Base-by-base conservation (phyloP, 1,284 basidiomycete genomes). In the Ustilago bromivora region DNA sequence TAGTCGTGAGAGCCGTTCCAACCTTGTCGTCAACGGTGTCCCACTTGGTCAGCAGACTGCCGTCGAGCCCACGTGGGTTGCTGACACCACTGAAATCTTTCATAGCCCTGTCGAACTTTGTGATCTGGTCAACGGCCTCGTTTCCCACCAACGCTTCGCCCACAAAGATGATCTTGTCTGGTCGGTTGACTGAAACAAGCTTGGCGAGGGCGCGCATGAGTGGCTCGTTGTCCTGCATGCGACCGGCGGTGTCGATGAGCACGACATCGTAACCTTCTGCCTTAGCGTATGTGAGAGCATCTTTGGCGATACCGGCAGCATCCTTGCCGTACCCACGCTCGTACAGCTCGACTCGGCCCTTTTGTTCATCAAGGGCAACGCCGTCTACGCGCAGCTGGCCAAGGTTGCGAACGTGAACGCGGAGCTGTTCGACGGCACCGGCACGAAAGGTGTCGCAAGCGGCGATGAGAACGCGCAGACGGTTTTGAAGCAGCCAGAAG, bases 371-470 rank as follows among this genome's bases (percentile, higher is more conserved):
- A 5, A 77, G 68, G 15, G 81, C 40, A 23, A 70, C 70, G 13
- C 81, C 78, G 35, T 81, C 82, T 7, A 85, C 78, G n/a, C 80
- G 72, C 38, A 99, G 89, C 90, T 94, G 93, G 57, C 94, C 91
- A 71, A 99, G 87, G 87, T 99, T 99, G 63, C 94, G 90, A 23
- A 98, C 96, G 87, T 99, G 97, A 9, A 98, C 95, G 9, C 96
- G 91, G 35, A 99, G 89, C 87, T 99, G 97, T 87, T 99, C 97
- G 43, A 99, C 96, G 0, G 97, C 97, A 36, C 97, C 97, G 83
- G 93, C 94, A 90, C 96, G 89, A 89, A 99, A 99, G 4, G 97
- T 99, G 86, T 99, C 97, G 84, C 97, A 99, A 12, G 97, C 97
- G 32, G 97, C 97, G 80, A 99, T 98, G 76, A 99, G 89, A 23